Evolutionary conservation across 192 early-diverging fungal species (phyloP), one percentile per base, ranked within the genome.

Genomic region (Backusella liffmaniae): DNA sequence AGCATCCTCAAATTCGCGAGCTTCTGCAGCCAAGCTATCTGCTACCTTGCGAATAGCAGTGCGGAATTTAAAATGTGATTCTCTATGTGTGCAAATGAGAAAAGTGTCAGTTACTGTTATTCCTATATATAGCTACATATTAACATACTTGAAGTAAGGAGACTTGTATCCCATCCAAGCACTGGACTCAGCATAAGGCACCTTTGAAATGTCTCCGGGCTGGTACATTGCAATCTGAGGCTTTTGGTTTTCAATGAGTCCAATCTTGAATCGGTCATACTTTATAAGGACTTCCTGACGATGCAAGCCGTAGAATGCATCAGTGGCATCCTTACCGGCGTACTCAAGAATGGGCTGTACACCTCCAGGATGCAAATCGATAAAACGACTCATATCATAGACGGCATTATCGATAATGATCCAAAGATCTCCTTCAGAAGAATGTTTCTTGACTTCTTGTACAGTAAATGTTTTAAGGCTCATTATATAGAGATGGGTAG

Each of bases 281-380:
- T 95, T 91, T 21, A 89, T 85, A 30, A 95, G 82, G 26, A 93
- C 83, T 62, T 85, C 82, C 73, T 83, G 82, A 62, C 82, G 72
- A 73, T 83, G 82, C n/a, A 83, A 67, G 39, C 78, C 78, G 42
- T 83, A 83, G 7, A 83, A 83, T 26, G 49, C 82, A 32, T 76
- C 78, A 32, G 92, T 87, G n/a, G 95, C 95, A 78, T 96, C 95
- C 44, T 84, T 88, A 53, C 94, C 95, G 30, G 92, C 93, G 42
- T 91, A 88, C 76, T 93, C 90, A 18, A 95, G 77, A 39, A 95
- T 87, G 67, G 94, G 78, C 46, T 39, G 41, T 56, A 79, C 81
- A 56, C 90, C 90, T 74, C 88, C 90, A 13, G 88, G 90, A 71
- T 90, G 88, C 7, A 88, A 73, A 66, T 85, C 79, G 71, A 88